Conservation (phyloP, 2,329 filamentous ascomycete species). For the Colletotrichum limetticola region DNA sequence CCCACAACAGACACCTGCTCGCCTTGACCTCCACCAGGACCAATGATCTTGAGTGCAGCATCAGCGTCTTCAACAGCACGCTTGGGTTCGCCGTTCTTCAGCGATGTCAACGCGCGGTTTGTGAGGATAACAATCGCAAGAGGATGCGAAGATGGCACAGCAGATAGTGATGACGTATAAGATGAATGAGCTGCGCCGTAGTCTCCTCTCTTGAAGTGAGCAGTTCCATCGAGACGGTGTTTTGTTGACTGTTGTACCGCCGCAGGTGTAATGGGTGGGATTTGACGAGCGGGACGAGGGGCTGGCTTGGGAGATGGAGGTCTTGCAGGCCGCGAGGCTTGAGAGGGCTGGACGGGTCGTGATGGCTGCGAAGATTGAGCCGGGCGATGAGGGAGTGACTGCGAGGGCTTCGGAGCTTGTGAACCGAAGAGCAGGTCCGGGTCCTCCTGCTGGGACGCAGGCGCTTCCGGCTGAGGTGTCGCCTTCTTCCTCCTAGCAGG, state of each 20-base stretch:
- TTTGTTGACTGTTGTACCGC: constrained; percentile 81
- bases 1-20: constrained; percentile 80
- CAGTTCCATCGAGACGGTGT: constrained; percentile 82
- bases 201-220: constrained; percentile 94
- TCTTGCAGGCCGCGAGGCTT: constrained; percentile 43
- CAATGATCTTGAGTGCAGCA: constrained; percentile 81
- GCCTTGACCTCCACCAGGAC: constrained; percentile 78
- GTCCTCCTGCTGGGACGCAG: constrained; percentile 58
- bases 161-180: constrained; percentile 81
- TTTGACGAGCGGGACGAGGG: constrained; percentile 63
- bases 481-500: constrained; percentile 82
- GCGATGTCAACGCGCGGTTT: constrained; percentile 88
- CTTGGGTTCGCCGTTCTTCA: constrained; percentile 94
- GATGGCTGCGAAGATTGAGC: constrained; percentile 50
- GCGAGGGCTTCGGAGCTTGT: constrained; percentile 47
- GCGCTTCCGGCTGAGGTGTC: constrained; percentile 53
- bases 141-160: constrained; percentile 82
- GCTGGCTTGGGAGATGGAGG: constrained; percentile 51
- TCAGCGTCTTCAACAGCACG: constrained; percentile 88
- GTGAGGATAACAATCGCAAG: constrained; percentile 89
- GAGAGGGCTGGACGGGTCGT: constrained; percentile 47
- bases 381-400: constrained; percentile 50
- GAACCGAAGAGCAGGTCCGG: constrained; percentile 73
- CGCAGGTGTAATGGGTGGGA: constrained; percentile 75
- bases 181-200: constrained; percentile 86